phyloP scores from a whole-genome alignment of 2,329 filamentous ascomycete genomes.

The Sordariomycetes sp. region DNA sequence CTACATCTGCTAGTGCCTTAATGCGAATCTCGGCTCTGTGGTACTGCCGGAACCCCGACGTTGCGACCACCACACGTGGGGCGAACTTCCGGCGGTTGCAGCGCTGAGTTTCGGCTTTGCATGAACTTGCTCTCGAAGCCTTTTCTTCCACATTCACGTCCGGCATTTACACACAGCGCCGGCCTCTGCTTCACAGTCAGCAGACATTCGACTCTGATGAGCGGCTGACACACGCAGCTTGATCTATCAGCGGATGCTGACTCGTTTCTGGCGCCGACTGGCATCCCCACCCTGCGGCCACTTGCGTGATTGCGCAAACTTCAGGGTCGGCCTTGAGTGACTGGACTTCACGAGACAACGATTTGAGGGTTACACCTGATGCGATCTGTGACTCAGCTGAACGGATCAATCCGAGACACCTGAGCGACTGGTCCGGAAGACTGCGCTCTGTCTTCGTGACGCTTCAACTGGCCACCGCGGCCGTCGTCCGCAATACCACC shows the following conservation, averaged over 20 bases:
- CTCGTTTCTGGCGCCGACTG: too few species aligned
- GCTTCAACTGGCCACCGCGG: neutral
- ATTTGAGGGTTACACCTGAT: neutral
- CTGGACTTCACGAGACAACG: neutral
- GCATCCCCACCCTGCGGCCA: too few species aligned
- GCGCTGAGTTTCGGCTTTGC: neutral
- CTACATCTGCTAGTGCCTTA: neutral
- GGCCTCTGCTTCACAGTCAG: too few species aligned
- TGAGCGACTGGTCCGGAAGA: too few species aligned
- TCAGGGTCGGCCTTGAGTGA: neutral
- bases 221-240: too few species aligned
- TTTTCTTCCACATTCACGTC: neutral
- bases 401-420: neutral
- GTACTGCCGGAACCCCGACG: neutral
- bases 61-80: neutral
- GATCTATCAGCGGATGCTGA: too few species aligned
- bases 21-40: too few species aligned
- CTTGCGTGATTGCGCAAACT: too few species aligned
- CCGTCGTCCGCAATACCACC: neutral
- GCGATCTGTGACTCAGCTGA: neutral
- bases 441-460: too few species aligned
- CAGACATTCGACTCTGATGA: too few species aligned
- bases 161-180: too few species aligned
- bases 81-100: neutral
- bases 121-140: too few species aligned